Percentiles rank a stretch among this genome's conserved stretches.
Evolutionary conservation across 495 filamentous ascomycete species (phyloP).

Genomic region (Jackrogersella multiformis): DNA sequence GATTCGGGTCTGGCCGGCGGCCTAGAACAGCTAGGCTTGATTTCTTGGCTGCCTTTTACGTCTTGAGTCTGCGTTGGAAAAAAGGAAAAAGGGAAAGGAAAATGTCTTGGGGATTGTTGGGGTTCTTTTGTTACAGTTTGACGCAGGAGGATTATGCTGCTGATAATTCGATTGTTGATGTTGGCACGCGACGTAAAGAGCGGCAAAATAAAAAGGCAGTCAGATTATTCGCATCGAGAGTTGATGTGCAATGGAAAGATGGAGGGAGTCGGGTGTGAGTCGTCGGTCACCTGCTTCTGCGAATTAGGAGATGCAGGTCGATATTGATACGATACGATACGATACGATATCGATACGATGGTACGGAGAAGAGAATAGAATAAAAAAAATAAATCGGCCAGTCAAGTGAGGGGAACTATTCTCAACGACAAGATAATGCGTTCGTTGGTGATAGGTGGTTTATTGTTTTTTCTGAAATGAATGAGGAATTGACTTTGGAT

Average conservation of each 20-base stretch:
- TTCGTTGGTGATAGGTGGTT: conserved; percentile 4
- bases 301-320: conserved; percentile 5
- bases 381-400: neutral
- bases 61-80: conserved; percentile 16
- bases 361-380: neutral
- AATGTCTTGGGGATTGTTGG: conserved; percentile 15
- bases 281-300: conserved; percentile 20
- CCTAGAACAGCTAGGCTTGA: conserved; percentile 17
- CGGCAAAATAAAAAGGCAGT: conserved; percentile 17
- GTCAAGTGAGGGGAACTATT: conserved; percentile 2
- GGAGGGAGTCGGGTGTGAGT: no score
- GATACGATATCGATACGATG: neutral
- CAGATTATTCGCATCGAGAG: conserved; percentile 21
- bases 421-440: neutral
- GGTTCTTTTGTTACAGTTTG: conserved; percentile 20
- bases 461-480: conserved; percentile 22
- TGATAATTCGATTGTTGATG: conserved; percentile 6
- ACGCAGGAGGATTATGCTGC: conserved; percentile 9
- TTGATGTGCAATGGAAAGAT: conserved; percentile 5
- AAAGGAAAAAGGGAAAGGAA: no score
- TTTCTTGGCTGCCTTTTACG: conserved; percentile 20
- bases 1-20: conserved; percentile 31
- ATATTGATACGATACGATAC: neutral
- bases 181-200: conserved; percentile 13
- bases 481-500: conserved; percentile 24